These are phyloP conservation scores for Venturia asperata DNA, from an alignment of 2,329 filamentous ascomycete genomes.

Conservation along the genomic window DNA sequence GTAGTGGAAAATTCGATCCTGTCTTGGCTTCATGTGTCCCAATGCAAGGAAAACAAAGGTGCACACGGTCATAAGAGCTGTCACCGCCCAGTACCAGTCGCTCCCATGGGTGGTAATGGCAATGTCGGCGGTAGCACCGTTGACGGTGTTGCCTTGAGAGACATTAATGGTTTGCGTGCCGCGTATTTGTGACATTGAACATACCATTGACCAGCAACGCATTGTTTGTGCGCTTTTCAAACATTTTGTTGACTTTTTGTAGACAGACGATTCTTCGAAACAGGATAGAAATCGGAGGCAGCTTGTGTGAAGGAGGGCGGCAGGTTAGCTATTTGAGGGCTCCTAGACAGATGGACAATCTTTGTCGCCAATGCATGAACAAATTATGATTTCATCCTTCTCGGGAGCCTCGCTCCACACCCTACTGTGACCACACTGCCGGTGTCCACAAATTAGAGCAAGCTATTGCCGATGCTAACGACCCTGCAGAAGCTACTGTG, in stretches of 20 bases:
- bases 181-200: not conserved
- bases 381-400: slow-evolving; percentile 10
- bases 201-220: slow-evolving; percentile 1
- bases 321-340: not conserved
- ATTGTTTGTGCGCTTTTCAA: not conserved
- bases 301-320: not conserved
- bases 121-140: slow-evolving; percentile 45
- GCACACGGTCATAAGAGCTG: slow-evolving; percentile 50
- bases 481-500: not conserved
- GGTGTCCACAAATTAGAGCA: not conserved
- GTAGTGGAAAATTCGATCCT: slow-evolving; percentile 57
- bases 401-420: not conserved
- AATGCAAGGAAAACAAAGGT: slow-evolving; percentile 49
- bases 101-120: slow-evolving; percentile 53
- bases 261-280: no score
- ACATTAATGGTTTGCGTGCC: not conserved
- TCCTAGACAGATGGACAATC: not conserved
- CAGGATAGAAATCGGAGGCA: no score
- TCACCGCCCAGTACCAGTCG: slow-evolving; percentile 57
- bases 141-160: slow-evolving; percentile 36
- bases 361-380: not conserved
- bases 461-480: not conserved
- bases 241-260: not conserved
- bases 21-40: slow-evolving; percentile 47
- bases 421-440: not conserved